A percentile compares a stretch with the other conserved stretches of the same genome.
phyloP scores from a whole-genome alignment of 345 rosid species.

The Pugionium cornutum region DNA sequence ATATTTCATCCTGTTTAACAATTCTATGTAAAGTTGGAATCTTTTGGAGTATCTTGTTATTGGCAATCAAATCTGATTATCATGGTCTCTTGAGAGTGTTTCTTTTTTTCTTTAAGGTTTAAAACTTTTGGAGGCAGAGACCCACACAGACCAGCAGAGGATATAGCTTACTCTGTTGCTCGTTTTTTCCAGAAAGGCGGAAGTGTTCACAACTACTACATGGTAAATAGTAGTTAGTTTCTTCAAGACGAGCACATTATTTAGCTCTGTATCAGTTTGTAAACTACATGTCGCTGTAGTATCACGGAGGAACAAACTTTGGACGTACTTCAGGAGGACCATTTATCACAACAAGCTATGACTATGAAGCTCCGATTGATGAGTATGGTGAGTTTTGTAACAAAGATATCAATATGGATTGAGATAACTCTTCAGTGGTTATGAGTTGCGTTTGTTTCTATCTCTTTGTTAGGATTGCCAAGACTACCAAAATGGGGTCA shows the following conservation, averaged over 20 bases:
- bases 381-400: constrained; percentile 72
- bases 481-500: constrained; percentile 97
- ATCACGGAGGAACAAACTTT: constrained; percentile 97
- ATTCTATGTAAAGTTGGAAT: constrained; percentile 65
- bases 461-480: constrained; percentile 61
- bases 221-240: constrained; percentile 51
- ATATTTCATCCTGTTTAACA: constrained; percentile 20
- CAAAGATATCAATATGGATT: constrained; percentile 1
- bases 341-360: constrained; percentile 94
- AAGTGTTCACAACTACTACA: constrained; percentile 82
- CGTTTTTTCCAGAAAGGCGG: constrained; percentile 94
- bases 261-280: constrained; percentile 3
- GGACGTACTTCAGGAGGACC: constrained; percentile 97
- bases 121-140: constrained; percentile 84
- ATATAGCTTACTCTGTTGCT: constrained; percentile 83
- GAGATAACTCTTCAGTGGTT: constrained; percentile 1
- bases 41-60: constrained; percentile 22
- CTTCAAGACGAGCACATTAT: background rate
- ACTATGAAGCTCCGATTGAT: constrained; percentile 97
- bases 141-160: constrained; percentile 94
- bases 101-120: constrained; percentile 54
- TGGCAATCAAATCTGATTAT: background rate
- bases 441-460: constrained; percentile 4
- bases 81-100: background rate
- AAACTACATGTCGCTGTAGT: constrained; percentile 44